phyloP scores from a whole-genome alignment of 495 filamentous ascomycete genomes.

The Penicillium soppii region DNA sequence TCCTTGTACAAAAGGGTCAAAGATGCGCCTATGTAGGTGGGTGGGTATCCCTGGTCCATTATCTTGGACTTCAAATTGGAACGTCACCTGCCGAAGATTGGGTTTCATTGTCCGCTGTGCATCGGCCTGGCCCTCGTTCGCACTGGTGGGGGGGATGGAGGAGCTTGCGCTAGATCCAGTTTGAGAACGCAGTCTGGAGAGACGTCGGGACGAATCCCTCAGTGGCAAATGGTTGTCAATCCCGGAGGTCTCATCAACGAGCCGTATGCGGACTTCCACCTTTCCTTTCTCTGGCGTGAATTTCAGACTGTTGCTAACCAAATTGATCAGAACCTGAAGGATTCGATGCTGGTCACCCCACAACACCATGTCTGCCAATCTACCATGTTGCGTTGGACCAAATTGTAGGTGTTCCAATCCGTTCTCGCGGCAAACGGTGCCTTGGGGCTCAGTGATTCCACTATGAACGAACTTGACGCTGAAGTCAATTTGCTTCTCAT shows the following conservation, averaged over 20 bases:
- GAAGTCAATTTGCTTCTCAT: slow-evolving; percentile 72
- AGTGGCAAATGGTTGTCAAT: not conserved
- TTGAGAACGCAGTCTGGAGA: slow-evolving; percentile 8
- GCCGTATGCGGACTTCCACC: slow-evolving; percentile 72
- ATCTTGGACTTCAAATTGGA: slow-evolving; percentile 88
- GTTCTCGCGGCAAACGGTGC: slow-evolving; percentile 44
- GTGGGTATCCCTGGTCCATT: slow-evolving; percentile 88
- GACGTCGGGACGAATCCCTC: slow-evolving; percentile 5
- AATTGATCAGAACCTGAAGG: slow-evolving; percentile 85
- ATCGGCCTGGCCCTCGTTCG: slow-evolving; percentile 9
- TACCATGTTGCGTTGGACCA: slow-evolving; percentile 60
- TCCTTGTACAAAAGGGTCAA: slow-evolving; percentile 93
- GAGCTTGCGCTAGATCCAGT: slow-evolving; percentile 11
- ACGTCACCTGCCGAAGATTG: slow-evolving; percentile 58
- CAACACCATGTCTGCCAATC: slow-evolving; percentile 70
- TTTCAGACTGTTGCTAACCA: slow-evolving; percentile 89
- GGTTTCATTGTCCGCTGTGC: slow-evolving; percentile 47
- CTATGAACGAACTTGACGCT: slow-evolving; percentile 58
- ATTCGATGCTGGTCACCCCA: slow-evolving; percentile 93
- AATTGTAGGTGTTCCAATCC: slow-evolving; percentile 41
- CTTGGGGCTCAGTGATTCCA: slow-evolving; percentile 14
- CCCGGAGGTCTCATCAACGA: slow-evolving; percentile 45
- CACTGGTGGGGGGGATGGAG: not conserved
- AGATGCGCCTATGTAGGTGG: slow-evolving; percentile 73
- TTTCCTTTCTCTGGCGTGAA: slow-evolving; percentile 80